Percentiles rank a stretch among this genome's conserved stretches.
Conservation (phyloP, 768 basidiomycete genomes). For the Mycena amicta region DNA sequence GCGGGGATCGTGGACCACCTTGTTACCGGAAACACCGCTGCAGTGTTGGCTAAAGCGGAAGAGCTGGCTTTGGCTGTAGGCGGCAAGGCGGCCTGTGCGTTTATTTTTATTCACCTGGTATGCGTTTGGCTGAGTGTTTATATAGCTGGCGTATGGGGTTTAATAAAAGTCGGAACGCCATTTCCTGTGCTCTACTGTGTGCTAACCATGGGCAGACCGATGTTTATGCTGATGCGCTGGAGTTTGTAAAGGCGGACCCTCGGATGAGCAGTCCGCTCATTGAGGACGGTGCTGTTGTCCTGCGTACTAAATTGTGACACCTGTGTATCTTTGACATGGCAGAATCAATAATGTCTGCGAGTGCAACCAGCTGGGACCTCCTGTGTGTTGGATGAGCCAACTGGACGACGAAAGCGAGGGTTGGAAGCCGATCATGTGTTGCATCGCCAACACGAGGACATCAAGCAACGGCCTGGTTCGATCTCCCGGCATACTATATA, state of each 20-base stretch:
- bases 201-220: conserved; percentile 43
- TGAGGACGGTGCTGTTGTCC: conserved; percentile 45
- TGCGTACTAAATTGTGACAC: not conserved
- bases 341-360: conserved; percentile 22
- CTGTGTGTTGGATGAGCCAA: no score
- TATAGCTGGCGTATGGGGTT: conserved; percentile 63
- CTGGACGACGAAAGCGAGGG: no score
- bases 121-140: not conserved
- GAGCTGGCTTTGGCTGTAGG: conserved; percentile 60
- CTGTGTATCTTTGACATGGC: conserved; percentile 31
- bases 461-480: not conserved
- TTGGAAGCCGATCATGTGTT: not conserved
- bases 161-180: conserved; percentile 58
- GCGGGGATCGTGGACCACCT: conserved; percentile 73
- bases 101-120: not conserved
- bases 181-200: not conserved
- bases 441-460: conserved; percentile 7
- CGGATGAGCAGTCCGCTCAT: conserved; percentile 36
- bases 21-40: conserved; percentile 59
- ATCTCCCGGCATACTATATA: conserved; percentile 19
- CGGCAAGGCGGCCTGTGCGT: conserved; percentile 42
- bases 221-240: conserved; percentile 58
- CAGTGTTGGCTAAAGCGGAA: conserved; percentile 63
- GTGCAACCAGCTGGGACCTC: no score
- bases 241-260: conserved; percentile 42